Conservation (phyloP, 345 rosid species). For the Combretum micranthum region DNA sequence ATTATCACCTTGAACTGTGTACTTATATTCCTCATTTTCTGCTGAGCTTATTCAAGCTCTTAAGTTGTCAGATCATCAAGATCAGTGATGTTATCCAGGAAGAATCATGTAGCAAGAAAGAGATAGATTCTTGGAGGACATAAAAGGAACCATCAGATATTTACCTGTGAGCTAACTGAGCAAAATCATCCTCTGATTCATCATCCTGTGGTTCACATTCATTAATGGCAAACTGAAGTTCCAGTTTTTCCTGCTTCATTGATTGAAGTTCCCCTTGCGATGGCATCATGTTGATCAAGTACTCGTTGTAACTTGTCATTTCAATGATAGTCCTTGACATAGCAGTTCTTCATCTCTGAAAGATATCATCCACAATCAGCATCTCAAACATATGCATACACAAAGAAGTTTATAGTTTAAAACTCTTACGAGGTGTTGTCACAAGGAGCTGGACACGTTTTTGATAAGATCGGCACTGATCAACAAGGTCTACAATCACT, state of each 20-base stretch:
- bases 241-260: slow-evolving; percentile 20
- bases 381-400: not conserved
- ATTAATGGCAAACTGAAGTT: slow-evolving; percentile 47
- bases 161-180: slow-evolving; percentile 81
- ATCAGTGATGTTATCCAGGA: too few species aligned
- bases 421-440: slow-evolving; percentile 59
- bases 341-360: slow-evolving; percentile 79
- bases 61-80: too few species aligned
- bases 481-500: slow-evolving; percentile 87
- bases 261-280: slow-evolving; percentile 47
- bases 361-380: slow-evolving; percentile 15
- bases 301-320: slow-evolving; percentile 87
- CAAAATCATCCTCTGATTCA: slow-evolving; percentile 82
- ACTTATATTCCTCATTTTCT: too few species aligned
- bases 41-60: too few species aligned
- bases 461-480: slow-evolving; percentile 88
- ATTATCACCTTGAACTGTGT: too few species aligned
- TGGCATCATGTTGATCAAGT: slow-evolving; percentile 73
- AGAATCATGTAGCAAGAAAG: not conserved
- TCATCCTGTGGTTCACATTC: slow-evolving; percentile 66
- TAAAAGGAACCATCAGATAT: not conserved
- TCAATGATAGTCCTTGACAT: slow-evolving; percentile 74
- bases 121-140: not conserved
- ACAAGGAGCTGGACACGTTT: slow-evolving; percentile 82
- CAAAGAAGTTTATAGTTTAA: not conserved